Evolutionary conservation across 2,329 filamentous ascomycete genomes (phyloP).

Genomic region (Botrytis elliptica): DNA sequence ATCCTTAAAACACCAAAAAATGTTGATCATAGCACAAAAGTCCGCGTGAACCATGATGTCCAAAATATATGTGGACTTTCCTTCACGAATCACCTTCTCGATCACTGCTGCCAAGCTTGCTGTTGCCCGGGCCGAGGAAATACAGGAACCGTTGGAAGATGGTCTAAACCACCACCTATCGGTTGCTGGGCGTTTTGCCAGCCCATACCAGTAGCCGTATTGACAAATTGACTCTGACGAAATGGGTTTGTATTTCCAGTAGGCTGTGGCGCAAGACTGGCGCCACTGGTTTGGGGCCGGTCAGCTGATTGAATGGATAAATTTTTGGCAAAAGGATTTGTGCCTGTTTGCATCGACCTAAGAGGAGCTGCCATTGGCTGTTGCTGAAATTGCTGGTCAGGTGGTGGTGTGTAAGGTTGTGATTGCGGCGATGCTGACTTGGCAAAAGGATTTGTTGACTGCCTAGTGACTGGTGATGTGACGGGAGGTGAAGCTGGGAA

Average conservation of each 20-base stretch:
- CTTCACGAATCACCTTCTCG: neutral
- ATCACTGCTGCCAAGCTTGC: slow-evolving; percentile 55
- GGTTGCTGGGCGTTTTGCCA: slow-evolving; percentile 81
- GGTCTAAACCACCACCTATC: slow-evolving; percentile 79
- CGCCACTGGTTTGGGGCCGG: slow-evolving; percentile 39
- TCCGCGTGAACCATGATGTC: slow-evolving; percentile 11
- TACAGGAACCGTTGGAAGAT: slow-evolving; percentile 74
- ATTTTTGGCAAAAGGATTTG: slow-evolving; percentile 67
- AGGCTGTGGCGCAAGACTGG: slow-evolving; percentile 64
- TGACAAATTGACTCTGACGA: slow-evolving; percentile 84
- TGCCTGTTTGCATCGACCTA: slow-evolving; percentile 62
- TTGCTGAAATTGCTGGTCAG: slow-evolving; percentile 40
- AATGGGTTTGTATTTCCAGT: slow-evolving; percentile 95
- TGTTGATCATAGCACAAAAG: slow-evolving; percentile 12
- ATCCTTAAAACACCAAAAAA: slow-evolving; percentile 23
- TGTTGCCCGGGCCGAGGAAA: slow-evolving; percentile 78
- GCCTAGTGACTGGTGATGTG: slow-evolving; percentile 51
- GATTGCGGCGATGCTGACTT: slow-evolving; percentile 51
- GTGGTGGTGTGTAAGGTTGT: slow-evolving; percentile 40
- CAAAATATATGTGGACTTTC: neutral
- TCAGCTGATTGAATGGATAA: slow-evolving; percentile 30
- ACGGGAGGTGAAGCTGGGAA: slow-evolving; percentile 46
- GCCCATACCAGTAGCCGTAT: slow-evolving; percentile 80
- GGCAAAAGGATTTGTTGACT: slow-evolving; percentile 86
- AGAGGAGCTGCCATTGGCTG: slow-evolving; percentile 46